Conservation (phyloP, 2,329 filamentous ascomycete species). For the Colletotrichum lindemuthianum region DNA sequence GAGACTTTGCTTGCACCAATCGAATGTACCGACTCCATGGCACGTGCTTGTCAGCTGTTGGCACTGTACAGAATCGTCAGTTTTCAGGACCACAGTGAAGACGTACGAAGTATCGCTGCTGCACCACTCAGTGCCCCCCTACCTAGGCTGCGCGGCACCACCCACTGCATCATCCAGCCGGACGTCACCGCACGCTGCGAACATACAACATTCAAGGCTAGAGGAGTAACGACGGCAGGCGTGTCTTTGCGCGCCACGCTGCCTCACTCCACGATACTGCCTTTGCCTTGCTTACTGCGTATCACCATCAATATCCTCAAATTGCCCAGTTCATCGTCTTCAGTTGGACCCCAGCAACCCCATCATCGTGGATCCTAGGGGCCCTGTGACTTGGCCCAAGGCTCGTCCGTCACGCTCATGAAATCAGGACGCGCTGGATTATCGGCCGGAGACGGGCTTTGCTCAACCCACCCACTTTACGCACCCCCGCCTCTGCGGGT, state of each 20-base stretch:
- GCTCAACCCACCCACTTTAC: constrained; percentile 29
- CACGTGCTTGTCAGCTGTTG: too few relatives aligned
- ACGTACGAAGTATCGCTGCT: too few relatives aligned
- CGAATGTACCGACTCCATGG: too few relatives aligned
- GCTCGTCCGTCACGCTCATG: constrained; percentile 32
- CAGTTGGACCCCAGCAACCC: background rate
- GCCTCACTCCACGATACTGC: background rate
- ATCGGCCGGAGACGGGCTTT: constrained; percentile 22
- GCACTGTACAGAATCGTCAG: too few relatives aligned
- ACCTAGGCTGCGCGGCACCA: background rate
- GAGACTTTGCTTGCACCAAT: too few relatives aligned
- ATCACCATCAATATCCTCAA: background rate
- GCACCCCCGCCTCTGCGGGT: constrained; percentile 31
- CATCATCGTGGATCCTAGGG: background rate
- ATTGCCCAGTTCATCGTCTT: background rate
- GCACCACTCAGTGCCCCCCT: background rate
- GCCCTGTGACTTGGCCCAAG: constrained; percentile 22
- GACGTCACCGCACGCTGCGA: constrained; percentile 17
- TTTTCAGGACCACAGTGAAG: too few relatives aligned
- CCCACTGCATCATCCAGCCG: background rate
- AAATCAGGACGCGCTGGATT: constrained; percentile 31
- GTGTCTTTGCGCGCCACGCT: background rate
- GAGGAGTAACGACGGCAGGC: background rate
- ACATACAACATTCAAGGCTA: constrained; percentile 20
- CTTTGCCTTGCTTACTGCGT: background rate